Evolutionary conservation across 495 filamentous ascomycete species (phyloP).

Genomic region (Tuber umbilicatum): DNA sequence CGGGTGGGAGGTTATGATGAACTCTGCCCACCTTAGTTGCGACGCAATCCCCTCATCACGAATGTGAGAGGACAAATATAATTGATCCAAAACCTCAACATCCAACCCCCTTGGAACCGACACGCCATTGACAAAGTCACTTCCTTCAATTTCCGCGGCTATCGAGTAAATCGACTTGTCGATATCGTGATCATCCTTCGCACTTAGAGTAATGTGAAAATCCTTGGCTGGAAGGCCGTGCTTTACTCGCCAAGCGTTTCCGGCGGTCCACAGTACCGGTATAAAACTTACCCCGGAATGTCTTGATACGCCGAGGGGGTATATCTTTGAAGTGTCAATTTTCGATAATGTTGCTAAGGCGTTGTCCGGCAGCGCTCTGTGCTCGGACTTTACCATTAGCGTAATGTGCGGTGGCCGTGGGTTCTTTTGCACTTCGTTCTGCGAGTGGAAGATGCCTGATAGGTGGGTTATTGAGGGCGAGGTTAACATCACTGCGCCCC

Average conservation of each 20-base stretch:
- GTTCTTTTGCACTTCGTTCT: background rate
- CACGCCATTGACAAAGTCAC: background rate
- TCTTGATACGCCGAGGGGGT: background rate
- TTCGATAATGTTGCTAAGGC: background rate
- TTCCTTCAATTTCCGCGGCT: background rate
- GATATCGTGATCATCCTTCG: background rate
- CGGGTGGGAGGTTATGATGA: constrained; percentile 3
- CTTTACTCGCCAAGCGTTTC: constrained; percentile 16
- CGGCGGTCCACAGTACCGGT: constrained; percentile 21
- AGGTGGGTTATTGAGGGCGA: constrained; percentile 8
- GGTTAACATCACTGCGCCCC: background rate
- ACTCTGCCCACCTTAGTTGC: constrained; percentile 4
- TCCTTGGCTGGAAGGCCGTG: constrained; percentile 10
- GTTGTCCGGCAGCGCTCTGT: background rate
- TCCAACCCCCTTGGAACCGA: background rate
- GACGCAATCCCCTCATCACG: background rate
- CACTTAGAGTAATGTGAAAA: constrained; percentile 13
- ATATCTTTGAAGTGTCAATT: constrained; percentile 11
- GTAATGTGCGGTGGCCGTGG: constrained; percentile 9
- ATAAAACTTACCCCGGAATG: background rate
- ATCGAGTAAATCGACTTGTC: constrained; percentile 14
- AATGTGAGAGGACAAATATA: constrained; percentile 11
- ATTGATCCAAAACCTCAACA: constrained; percentile 14
- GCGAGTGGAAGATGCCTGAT: background rate
- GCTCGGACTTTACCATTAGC: constrained; percentile 12